Conservation (phyloP, 345 rosid genomes). For the Eucalyptus polyanthemos region DNA sequence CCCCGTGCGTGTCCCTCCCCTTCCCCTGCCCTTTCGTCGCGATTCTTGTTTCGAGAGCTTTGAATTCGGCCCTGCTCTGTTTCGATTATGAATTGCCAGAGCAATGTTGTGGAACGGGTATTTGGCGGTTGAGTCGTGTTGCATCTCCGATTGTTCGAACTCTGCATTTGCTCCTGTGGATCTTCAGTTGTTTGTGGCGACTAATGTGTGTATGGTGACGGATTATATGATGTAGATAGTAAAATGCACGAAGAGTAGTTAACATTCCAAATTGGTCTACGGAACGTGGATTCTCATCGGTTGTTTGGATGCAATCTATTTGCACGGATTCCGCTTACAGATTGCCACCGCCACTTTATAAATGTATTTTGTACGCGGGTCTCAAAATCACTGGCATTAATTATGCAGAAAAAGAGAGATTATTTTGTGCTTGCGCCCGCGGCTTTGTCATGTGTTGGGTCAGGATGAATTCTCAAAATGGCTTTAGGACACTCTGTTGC, state of each 20-base stretch:
- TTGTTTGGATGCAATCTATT: neutral
- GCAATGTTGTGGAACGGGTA: neutral
- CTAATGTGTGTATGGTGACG: neutral
- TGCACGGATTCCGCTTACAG: neutral
- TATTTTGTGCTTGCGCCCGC: neutral
- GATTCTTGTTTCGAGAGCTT: neutral
- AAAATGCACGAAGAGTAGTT: neutral
- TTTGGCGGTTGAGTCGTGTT: neutral
- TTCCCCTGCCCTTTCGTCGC: neutral
- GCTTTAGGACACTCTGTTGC: neutral
- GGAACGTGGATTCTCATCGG: neutral
- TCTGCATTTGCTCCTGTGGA: neutral
- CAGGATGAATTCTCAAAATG: neutral
- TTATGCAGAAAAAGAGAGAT: neutral
- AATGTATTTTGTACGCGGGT: neutral
- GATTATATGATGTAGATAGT: neutral
- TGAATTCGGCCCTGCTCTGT: neutral
- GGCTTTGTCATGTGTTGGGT: neutral
- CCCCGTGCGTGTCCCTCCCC: neutral
- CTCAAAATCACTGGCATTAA: neutral
- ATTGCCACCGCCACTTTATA: neutral
- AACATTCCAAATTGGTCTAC: neutral
- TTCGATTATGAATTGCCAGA: neutral
- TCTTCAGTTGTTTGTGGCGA: neutral
- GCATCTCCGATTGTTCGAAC: neutral